A percentile compares a stretch with the other conserved stretches of the same genome.
Evolutionary conservation across 768 basidiomycete species (phyloP).

Genomic region (Suillus decipiens): DNA sequence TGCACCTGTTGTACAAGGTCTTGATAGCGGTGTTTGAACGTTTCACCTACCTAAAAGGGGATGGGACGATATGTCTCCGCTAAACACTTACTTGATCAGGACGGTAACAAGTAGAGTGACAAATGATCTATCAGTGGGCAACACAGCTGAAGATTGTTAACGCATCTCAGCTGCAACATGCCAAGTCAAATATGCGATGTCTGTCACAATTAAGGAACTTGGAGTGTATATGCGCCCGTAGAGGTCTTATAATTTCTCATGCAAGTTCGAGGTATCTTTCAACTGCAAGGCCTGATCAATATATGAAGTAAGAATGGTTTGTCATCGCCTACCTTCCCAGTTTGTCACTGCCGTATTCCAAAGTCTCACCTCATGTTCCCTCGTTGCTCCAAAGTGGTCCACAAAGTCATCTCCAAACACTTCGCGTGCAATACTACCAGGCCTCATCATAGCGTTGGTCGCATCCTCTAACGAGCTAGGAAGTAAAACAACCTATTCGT

Average conservation of each 20-base stretch:
- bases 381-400: constrained; percentile 94
- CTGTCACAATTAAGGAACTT: background rate
- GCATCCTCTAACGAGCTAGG: constrained; percentile 81
- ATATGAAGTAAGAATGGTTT: background rate
- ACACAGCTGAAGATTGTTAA: background rate
- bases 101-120: background rate
- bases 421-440: constrained; percentile 81
- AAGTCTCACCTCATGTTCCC: constrained; percentile 83
- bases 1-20: background rate
- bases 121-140: background rate
- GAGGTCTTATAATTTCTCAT: constrained; percentile 28
- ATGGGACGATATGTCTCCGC: background rate
- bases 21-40: background rate
- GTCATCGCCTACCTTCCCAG: constrained; percentile 76
- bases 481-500: constrained; percentile 64
- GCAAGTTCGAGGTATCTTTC: constrained; percentile 87
- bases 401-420: constrained; percentile 89
- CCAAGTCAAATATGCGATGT: background rate
- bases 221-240: background rate
- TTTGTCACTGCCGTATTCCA: constrained; percentile 91
- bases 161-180: background rate
- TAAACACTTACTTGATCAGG: background rate
- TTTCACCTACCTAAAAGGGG: background rate
- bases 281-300: constrained; percentile 44
- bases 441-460: constrained; percentile 75